These are phyloP conservation scores for Blastobotrys elegans DNA, from an alignment of 1,139 yeast species.

Conservation along the genomic window DNA sequence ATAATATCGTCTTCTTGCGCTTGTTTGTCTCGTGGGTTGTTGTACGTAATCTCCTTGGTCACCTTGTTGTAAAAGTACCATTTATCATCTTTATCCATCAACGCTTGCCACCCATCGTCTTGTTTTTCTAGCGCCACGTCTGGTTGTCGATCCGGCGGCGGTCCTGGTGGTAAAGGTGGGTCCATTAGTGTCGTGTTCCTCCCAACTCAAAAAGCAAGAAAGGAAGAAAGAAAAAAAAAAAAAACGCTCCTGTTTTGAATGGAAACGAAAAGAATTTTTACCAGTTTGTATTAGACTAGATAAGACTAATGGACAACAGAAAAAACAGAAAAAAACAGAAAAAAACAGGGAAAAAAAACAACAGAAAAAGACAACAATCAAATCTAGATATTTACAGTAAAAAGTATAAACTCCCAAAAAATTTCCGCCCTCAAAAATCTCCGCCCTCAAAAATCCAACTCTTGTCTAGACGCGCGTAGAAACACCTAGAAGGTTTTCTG, in stretches of 20 bases:
- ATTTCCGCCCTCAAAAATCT: no score
- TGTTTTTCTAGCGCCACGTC: slow-evolving; percentile 7
- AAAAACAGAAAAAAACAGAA: no score
- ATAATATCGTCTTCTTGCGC: slow-evolving; percentile 12
- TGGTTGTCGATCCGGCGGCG: slow-evolving; percentile 18
- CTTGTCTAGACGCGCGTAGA: slow-evolving; percentile 11
- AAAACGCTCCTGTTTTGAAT: not conserved
- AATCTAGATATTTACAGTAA: no score
- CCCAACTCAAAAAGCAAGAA: no score
- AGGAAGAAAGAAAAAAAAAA: not conserved
- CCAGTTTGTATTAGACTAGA: no score
- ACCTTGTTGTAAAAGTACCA: slow-evolving; percentile 29
- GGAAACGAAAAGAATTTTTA: no score
- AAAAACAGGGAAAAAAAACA: no score
- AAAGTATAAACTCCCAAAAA: no score
- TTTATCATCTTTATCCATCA: slow-evolving; percentile 25
- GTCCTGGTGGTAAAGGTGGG: slow-evolving; percentile 19
- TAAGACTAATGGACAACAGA: no score
- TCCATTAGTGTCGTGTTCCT: no score
- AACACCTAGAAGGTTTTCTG: slow-evolving; percentile 18
- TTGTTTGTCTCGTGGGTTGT: slow-evolving; percentile 25
- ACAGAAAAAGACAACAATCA: no score
- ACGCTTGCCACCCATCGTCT: slow-evolving; percentile 32
- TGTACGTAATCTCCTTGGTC: slow-evolving; percentile 30
- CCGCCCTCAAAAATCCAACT: no score